Evolutionary conservation across 495 filamentous ascomycete genomes (phyloP).

Genomic region (Ramalina intermedia): DNA sequence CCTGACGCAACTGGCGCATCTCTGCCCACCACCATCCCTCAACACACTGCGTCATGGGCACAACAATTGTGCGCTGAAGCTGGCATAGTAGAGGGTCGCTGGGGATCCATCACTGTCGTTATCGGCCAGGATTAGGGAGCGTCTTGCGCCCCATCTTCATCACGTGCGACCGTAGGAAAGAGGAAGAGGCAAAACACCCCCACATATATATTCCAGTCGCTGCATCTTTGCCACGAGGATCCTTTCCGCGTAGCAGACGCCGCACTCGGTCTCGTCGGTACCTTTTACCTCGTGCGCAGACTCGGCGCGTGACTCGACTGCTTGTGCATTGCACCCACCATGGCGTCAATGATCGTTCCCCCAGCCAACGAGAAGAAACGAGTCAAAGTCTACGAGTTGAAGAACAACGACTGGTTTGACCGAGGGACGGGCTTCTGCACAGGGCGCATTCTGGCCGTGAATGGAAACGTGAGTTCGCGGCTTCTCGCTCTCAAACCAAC

Average conservation of each 20-base stretch:
- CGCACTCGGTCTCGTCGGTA: neutral
- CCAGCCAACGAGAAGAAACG: conserved; percentile 79
- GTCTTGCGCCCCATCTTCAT: conserved; percentile 1
- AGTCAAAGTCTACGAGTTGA: conserved; percentile 97
- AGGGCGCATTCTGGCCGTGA: conserved; percentile 62
- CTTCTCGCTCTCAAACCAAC: neutral
- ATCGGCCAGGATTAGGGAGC: neutral
- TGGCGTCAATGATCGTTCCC: conserved; percentile 64
- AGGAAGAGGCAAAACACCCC: neutral
- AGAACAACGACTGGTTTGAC: conserved; percentile 98
- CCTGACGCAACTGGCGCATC: conserved; percentile 4
- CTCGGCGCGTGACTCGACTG: neutral
- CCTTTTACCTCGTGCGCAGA: neutral
- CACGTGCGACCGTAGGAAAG: neutral
- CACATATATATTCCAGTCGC: neutral
- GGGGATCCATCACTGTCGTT: conserved; percentile 1
- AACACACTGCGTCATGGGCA: conserved; percentile 7
- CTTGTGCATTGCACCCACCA: conserved; percentile 21
- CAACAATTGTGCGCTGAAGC: neutral
- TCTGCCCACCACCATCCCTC: neutral
- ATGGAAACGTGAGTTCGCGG: conserved; percentile 18
- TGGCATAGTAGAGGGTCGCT: neutral
- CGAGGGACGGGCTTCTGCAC: conserved; percentile 91
- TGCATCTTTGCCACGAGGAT: too few species aligned
- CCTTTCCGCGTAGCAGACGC: neutral